Evolutionary conservation across 331 rosid species (phyloP).

Genomic region (Malus hybrid): DNA sequence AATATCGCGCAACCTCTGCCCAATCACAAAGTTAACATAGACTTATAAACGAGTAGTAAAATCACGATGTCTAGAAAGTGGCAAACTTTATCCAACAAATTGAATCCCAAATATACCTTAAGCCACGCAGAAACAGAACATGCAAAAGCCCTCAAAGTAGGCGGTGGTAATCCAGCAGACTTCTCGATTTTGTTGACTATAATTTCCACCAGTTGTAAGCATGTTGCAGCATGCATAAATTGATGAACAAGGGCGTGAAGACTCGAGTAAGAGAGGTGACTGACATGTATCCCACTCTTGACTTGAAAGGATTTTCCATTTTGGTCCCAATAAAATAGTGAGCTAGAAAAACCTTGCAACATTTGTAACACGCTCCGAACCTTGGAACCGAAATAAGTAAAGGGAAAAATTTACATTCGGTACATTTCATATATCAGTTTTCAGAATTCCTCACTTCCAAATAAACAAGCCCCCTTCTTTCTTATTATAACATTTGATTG

Average conservation of each 20-base stretch:
- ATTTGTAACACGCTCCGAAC: constrained; percentile 80
- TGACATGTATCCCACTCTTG: constrained; percentile 49
- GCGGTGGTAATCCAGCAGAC: constrained; percentile 37
- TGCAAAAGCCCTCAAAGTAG: constrained; percentile 70
- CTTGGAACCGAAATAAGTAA: constrained; percentile 23
- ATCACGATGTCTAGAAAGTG: background rate
- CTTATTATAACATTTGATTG: too few species aligned
- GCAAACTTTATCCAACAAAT: background rate
- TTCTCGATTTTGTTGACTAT: constrained; percentile 36
- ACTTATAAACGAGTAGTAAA: background rate
- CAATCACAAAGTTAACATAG: constrained; percentile 2
- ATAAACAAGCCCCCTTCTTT: background rate
- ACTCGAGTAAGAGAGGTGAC: constrained; percentile 66
- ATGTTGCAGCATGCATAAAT: constrained; percentile 68
- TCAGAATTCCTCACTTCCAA: background rate
- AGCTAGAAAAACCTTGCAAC: constrained; percentile 78
- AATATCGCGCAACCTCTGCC: constrained; percentile 63
- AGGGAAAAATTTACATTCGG: background rate
- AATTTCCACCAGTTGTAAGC: constrained; percentile 57
- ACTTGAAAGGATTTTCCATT: constrained; percentile 31
- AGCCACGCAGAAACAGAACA: constrained; percentile 72
- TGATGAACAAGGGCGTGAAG: constrained; percentile 58
- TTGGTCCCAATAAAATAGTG: constrained; percentile 63
- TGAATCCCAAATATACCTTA: constrained; percentile 32
- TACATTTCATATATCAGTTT: background rate